phyloP scores from a whole-genome alignment of 2,329 filamentous ascomycete species.

The Grosmannia clavigera region DNA sequence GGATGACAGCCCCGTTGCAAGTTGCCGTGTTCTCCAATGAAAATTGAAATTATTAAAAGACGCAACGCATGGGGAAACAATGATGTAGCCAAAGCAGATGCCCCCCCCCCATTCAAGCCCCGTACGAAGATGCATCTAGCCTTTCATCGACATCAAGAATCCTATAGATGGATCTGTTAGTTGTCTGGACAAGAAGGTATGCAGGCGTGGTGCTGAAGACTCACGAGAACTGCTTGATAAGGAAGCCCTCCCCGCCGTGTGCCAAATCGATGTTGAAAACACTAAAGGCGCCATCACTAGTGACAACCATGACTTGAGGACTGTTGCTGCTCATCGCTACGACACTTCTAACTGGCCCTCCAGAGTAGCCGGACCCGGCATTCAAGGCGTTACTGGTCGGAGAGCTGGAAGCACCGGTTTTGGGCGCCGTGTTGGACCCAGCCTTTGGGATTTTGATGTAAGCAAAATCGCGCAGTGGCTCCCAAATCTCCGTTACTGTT shows the following conservation, averaged over 20 bases:
- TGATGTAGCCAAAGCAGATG: background rate
- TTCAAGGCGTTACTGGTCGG: conserved; percentile 10
- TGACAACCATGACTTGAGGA: conserved; percentile 96
- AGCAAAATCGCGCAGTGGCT: conserved; percentile 86
- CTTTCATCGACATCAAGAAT: conserved; percentile 44
- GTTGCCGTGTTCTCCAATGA: background rate
- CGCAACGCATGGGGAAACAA: background rate
- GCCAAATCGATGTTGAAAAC: conserved; percentile 94
- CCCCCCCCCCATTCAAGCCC: background rate
- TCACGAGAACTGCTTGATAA: conserved; percentile 89
- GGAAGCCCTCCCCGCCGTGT: conserved; percentile 79
- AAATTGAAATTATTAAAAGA: background rate
- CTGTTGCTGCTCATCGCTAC: conserved; percentile 93
- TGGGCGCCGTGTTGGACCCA: conserved; percentile 18
- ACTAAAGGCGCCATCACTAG: conserved; percentile 88
- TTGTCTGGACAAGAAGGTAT: background rate
- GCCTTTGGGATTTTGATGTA: conserved; percentile 82
- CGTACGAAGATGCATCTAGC: conserved; percentile 35
- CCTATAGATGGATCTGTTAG: conserved; percentile 19
- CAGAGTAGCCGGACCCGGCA: conserved; percentile 8
- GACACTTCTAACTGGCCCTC: conserved; percentile 67
- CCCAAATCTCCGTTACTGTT: conserved; percentile 96
- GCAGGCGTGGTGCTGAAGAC: conserved; percentile 22
- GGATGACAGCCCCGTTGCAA: background rate
- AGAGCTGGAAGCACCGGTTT: background rate